Evolutionary conservation across 2,329 filamentous ascomycete genomes (phyloP), one percentile per base, ranked within the genome.

Genomic region (Fonsecaea pedrosoi): DNA sequence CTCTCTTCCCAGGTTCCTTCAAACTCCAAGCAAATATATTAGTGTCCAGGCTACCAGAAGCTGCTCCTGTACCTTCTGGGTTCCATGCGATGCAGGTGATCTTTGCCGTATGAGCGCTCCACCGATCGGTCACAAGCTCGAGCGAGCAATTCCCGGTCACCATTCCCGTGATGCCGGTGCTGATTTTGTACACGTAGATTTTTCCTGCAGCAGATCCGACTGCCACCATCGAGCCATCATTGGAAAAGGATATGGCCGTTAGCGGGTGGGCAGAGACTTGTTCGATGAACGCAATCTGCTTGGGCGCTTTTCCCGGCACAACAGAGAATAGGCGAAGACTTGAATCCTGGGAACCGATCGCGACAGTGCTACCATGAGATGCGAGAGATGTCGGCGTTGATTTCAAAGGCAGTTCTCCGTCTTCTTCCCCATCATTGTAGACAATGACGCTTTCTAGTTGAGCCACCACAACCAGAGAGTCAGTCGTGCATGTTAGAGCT

Each of bases 11-110:
- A 0, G 94, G 94, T 76, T 92, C 91, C 53, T 83, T 81, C 64
- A 97, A 79, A 77, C 92, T 97, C 92, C 95, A 99, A 35, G 97
- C 89, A 76, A 92, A 94, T 21, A 99, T 86, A 75, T 96, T 93
- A 0, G 94, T 97, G 77, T 99, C 95, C 58, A 99, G 81, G 54
- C 88, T 90, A 12, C 94, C 94, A 76, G 91, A 96, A 21, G 88
- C 92, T 2, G 94, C 89, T 76, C 93, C 91, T 25, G 89, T 90
- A 12, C 90, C 91, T 18, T 87, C 86, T 18, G 85, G 82, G 74
- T 94, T 92, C 95, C 95, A 99, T 13, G 89, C 83, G 63, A 92
- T 83, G 55, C 83, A 84, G 13, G 87, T 90, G 55, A 92, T 85
- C 55, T 89, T 84, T 7, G 85, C 89, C 1, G 89, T 90, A 74